Percentiles rank a stretch among this genome's conserved stretches.
phyloP scores from a whole-genome alignment of 2,329 filamentous ascomycete genomes.

The Beauveria pseudobassiana region DNA sequence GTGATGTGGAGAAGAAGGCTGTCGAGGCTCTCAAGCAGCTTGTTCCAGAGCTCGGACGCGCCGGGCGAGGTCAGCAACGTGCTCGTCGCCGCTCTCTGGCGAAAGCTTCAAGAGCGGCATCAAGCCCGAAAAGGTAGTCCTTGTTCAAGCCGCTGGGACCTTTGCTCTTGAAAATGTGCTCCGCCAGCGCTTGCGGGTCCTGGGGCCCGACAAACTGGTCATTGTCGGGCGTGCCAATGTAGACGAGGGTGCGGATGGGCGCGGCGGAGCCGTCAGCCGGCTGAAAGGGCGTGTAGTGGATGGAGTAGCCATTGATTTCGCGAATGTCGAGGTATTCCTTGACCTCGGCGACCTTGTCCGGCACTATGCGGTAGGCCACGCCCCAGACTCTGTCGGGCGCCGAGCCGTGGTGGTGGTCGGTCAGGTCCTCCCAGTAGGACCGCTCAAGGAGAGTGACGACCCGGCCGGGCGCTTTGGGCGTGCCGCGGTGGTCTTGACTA shows the following conservation, averaged over 20 bases:
- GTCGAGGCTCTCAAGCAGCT: background rate
- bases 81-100: constrained; percentile 69
- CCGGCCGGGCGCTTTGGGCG: constrained; percentile 76
- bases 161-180: constrained; percentile 67
- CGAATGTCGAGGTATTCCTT: constrained; percentile 88
- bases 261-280: constrained; percentile 29
- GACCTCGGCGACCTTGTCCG: constrained; percentile 68
- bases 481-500: constrained; percentile 92
- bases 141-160: constrained; percentile 85
- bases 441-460: constrained; percentile 89
- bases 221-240: constrained; percentile 91
- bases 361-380: constrained; percentile 77
- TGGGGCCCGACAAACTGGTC: constrained; percentile 85
- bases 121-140: constrained; percentile 80
- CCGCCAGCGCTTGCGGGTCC: constrained; percentile 67
- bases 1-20: constrained; percentile 12
- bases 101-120: constrained; percentile 68
- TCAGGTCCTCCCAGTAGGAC: constrained; percentile 72
- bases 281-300: constrained; percentile 83
- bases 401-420: constrained; percentile 54
- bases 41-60: constrained; percentile 56
- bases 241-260: constrained; percentile 60
- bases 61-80: constrained; percentile 74
- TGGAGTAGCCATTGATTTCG: constrained; percentile 95
- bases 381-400: constrained; percentile 74